Evolutionary conservation across 345 rosid species (phyloP), one percentile per base, ranked within the genome.

Genomic region (Pistacia vera): DNA sequence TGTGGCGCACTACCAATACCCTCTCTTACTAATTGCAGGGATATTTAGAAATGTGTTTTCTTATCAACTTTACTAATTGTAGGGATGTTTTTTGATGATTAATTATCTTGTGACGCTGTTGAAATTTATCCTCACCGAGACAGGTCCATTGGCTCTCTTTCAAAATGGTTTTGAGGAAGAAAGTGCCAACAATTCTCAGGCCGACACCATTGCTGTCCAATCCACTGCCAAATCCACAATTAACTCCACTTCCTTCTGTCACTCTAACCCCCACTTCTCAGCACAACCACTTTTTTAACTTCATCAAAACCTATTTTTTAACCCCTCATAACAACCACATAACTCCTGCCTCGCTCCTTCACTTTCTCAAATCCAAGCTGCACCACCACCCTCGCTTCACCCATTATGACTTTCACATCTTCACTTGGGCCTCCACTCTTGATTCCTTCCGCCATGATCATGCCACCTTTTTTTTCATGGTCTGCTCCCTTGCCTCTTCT

Each of bases 371-470:
- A 63, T 81, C 90, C 2, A 89, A 88, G 83, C 90, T 95, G 76
- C 97, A 84, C 62, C 92, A 87, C 79, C 94, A 93, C 81, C 93
- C 95, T 0, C 83, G 62, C 67, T 91, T 83, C 84, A 83, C 95
- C 61, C 97, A 90, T 81, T 87, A 91, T 67, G 97, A 91, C 86
- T 85, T 90, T 76, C 83, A 86, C 73, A 83, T 93, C 77, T 95
- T 95, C 86, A 81, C 80, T 14, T 94, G 97, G 97, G 97, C 93
- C 2, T 80, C 97, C 66, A 84, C 87, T 0, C 75, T 91, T 57
- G 97, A 93, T 80, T 84, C 95, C 28, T 95, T 86, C 83, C 92
- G 89, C 57, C 98, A 93, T 38, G 97, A 90, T 67, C 98, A 93
- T 85, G 77, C 86, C 17, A 88, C 98, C 36, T 88, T 84, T 81